These are phyloP conservation scores for Thelonectria olida DNA, from an alignment of 2,329 filamentous ascomycete species.

Conservation along the genomic window DNA sequence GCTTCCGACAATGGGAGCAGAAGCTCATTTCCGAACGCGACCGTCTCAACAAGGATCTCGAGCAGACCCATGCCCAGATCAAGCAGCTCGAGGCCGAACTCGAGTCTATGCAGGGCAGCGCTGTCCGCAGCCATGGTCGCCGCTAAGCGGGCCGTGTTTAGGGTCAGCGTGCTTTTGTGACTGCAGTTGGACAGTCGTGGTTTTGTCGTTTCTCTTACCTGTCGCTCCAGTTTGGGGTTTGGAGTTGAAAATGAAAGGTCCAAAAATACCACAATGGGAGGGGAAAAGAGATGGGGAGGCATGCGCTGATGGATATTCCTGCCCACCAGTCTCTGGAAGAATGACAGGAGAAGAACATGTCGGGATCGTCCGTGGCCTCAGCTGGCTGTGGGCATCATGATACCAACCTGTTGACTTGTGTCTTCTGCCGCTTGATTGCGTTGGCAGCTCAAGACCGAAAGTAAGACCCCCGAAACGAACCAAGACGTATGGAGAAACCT, in stretches of 20 bases:
- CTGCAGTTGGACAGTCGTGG: slow-evolving; percentile 41
- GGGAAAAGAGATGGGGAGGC: slow-evolving; percentile 27
- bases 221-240: slow-evolving; percentile 44
- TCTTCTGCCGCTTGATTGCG: slow-evolving; percentile 37
- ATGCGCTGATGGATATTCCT: slow-evolving; percentile 44
- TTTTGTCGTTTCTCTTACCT: slow-evolving; percentile 40
- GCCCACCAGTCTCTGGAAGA: slow-evolving; percentile 33
- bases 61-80: slow-evolving; percentile 95
- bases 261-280: slow-evolving; percentile 43
- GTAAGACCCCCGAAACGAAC: slow-evolving; percentile 35
- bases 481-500: slow-evolving; percentile 43
- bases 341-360: slow-evolving; percentile 21
- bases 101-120: slow-evolving; percentile 89
- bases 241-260: slow-evolving; percentile 47
- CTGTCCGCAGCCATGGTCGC: slow-evolving; percentile 90
- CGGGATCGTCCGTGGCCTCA: slow-evolving; percentile 32
- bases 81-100: slow-evolving; percentile 92
- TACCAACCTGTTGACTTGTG: slow-evolving; percentile 33
- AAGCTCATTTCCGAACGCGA: slow-evolving; percentile 99
- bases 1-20: slow-evolving; percentile 99
- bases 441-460: slow-evolving; percentile 33
- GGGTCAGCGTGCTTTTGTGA: slow-evolving; percentile 34
- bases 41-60: slow-evolving; percentile 99
- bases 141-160: slow-evolving; percentile 66
- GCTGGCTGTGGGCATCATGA: slow-evolving; percentile 36